Evolutionary conservation across 768 basidiomycete genomes (phyloP).

Genomic region (Boletus edulis): DNA sequence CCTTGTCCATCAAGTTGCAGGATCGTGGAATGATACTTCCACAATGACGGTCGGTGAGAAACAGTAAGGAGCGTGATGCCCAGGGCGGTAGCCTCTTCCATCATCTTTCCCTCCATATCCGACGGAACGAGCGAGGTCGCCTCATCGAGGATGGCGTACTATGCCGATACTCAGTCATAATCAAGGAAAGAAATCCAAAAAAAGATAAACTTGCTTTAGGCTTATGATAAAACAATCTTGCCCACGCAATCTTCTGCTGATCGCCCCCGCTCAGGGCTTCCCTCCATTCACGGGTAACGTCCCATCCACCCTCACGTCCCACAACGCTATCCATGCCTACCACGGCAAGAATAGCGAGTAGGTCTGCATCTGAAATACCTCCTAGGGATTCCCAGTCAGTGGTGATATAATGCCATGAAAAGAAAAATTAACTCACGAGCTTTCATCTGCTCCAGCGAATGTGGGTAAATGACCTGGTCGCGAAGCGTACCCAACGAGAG

Average conservation of each 20-base stretch:
- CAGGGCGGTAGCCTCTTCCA: slow-evolving; percentile 83
- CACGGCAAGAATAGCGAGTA: slow-evolving; percentile 66
- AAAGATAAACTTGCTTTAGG: slow-evolving; percentile 63
- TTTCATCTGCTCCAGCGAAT: slow-evolving; percentile 78
- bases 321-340: slow-evolving; percentile 87
- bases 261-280: slow-evolving; percentile 93
- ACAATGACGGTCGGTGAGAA: slow-evolving; percentile 90
- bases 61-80: slow-evolving; percentile 94
- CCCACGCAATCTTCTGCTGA: slow-evolving; percentile 98
- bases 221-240: slow-evolving; percentile 89
- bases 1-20: slow-evolving; percentile 93
- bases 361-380: slow-evolving; percentile 70
- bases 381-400: slow-evolving; percentile 38
- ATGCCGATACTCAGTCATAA: slow-evolving; percentile 3
- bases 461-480: slow-evolving; percentile 96
- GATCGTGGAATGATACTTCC: slow-evolving; percentile 89
- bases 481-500: slow-evolving; percentile 90
- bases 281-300: slow-evolving; percentile 85
- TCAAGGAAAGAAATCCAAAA: background rate
- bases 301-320: slow-evolving; percentile 97
- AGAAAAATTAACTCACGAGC: slow-evolving; percentile 47
- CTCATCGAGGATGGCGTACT: slow-evolving; percentile 97
- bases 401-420: background rate
- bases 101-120: slow-evolving; percentile 93
- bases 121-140: slow-evolving; percentile 93